phyloP scores from a whole-genome alignment of 768 basidiomycete genomes.

The Hydnum rufescens region DNA sequence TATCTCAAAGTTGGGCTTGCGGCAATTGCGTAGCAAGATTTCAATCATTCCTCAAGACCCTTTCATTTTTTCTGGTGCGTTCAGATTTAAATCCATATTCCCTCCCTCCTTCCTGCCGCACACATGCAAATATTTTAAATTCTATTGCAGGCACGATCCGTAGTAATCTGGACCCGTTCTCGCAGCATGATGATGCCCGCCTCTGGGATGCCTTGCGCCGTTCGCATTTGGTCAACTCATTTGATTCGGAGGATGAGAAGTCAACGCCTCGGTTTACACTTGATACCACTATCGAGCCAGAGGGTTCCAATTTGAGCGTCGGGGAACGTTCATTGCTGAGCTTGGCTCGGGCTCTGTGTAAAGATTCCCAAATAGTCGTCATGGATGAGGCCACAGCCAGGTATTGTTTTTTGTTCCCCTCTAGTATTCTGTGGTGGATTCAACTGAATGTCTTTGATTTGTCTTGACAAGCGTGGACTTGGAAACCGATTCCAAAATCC shows the following conservation, averaged over 20 bases:
- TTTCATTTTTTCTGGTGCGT: not conserved
- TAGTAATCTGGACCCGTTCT: constrained; percentile 76
- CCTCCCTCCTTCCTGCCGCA: not conserved
- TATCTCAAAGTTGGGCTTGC: constrained; percentile 3
- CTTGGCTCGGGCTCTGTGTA: constrained; percentile 8
- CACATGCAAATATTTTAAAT: not conserved
- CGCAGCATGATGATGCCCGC: constrained; percentile 35
- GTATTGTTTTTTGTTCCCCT: not conserved
- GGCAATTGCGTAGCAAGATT: not conserved
- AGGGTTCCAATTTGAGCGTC: constrained; percentile 20
- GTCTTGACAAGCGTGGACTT: constrained; percentile 15
- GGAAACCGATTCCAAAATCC: constrained; percentile 21
- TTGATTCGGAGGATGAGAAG: not conserved
- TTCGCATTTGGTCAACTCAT: constrained; percentile 18
- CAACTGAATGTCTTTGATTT: not conserved
- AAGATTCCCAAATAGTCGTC: constrained; percentile 34
- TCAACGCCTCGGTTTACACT: constrained; percentile 18
- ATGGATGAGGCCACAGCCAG: constrained; percentile 20
- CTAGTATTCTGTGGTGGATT: no score
- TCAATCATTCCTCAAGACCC: constrained; percentile 7
- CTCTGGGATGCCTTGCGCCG: constrained; percentile 30
- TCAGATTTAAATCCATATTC: not conserved
- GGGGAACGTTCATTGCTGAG: constrained; percentile 6
- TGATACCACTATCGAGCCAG: constrained; percentile 24
- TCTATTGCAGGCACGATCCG: constrained; percentile 54